Evolutionary conservation across 192 early-diverging fungal species (phyloP), one percentile per base, ranked within the genome.

Genomic region (Coemansia sp.): DNA sequence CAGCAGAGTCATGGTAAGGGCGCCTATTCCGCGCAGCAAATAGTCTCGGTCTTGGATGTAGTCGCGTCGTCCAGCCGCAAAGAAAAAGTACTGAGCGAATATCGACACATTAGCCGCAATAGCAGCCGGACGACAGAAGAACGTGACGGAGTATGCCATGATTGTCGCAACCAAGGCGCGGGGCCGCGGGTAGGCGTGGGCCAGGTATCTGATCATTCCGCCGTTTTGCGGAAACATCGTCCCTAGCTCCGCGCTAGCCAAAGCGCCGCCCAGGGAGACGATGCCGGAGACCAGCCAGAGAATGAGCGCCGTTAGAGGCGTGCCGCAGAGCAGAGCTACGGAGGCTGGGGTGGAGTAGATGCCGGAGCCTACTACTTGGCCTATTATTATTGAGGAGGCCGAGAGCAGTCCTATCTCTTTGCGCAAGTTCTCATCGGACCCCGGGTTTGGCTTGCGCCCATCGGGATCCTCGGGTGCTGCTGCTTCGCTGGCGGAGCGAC

Each of bases 161-260:
- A 87, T 62, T 6, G 83, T 86, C 3, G 85, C 76, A 0, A 85
- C 59, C 5, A 87, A 66, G 12, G 79, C 73, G 7, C 75, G 76
- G 0, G 86, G 86, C 20, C 66, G 61, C 18, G 48, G 76, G 55
- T 79, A 85, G 5, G 91, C 88, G 64, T 89, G 84, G 25, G 88
- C 82, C 20, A 98, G 73, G 76, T 98, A 98, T 1, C 89, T 85
- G 67, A 90, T 85, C 70, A 95, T 94, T 11, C 94, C 95, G 48
- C 95, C 95, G 65, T 91, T 93, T 47, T 84, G 82, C 8, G 95
- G 94, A 26, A 94, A 85, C 75, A 90, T 88, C 9, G 92, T 85
- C 6, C 95, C 95, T 9, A 98, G 79, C 68, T 98, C 95, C 7
- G 92, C 91, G 70, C 94, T 95, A 65, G 89, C 90, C 47, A 94